Base-by-base conservation (phyloP, 2,329 filamentous ascomycete species). In the Verticillium nonalfalfae region DNA sequence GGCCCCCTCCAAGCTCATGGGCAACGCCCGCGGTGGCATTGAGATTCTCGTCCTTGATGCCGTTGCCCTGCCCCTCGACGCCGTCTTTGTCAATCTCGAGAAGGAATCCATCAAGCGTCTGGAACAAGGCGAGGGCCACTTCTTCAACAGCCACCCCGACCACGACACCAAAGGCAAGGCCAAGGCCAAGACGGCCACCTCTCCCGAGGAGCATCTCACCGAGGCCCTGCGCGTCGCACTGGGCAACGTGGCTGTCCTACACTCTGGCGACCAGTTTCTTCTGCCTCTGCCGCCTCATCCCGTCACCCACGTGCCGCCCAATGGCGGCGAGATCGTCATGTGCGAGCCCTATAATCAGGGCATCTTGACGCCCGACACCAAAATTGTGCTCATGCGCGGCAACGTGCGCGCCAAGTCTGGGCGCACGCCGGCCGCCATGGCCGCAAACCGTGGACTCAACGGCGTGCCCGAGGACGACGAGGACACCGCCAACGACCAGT, bases 341-440 rank as follows among this genome's bases (percentile, higher is more conserved):
- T 98, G 93, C 72, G 95, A 99, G 73, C 95, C 95, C 9, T 93
- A 98, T 15, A 87, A 91, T 6, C 95, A 99, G 74, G 95, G 95
- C 9, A 74, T 95, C 5, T 73, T 99, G 56, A 83, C 88, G 9
- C 82, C 91, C 0, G 83, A 79, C 13, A 99, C 93, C 15, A 93
- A 90, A 69, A 91, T 99, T 61, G 87, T 99, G 31, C 81, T 98
- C 26, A 87, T 90, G 57, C 83, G 84, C 33, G 84, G 86, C 4
- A 84, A 81, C 67, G 81, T 79, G 31, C 83, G 85, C 62, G 80
- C 72, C 70, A 88, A 85, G 77, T 81, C 72, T 72, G 75, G 70
- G 68, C 78, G 80, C 65, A 50, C 45, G 3, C 45, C 45, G 45
- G 78, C 77, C 61, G 75, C 75, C 34, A 77, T 82, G 13, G 71